Base-by-base conservation (phyloP, 2,329 filamentous ascomycete species). In the Elsinoe batatas region DNA sequence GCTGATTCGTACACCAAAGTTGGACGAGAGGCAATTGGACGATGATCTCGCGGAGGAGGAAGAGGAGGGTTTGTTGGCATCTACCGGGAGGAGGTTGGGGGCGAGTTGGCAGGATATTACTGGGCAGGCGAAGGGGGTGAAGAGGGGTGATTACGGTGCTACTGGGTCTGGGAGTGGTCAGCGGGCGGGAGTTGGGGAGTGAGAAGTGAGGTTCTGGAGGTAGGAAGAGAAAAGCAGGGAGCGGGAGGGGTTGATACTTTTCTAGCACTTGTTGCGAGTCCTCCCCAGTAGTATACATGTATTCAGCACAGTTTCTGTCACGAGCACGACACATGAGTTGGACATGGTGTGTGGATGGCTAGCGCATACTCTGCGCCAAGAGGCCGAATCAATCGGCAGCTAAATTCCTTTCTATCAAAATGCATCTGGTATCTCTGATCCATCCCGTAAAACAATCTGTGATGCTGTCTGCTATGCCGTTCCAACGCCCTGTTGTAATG, bases 1-100 rank as follows among this genome's bases (percentile, higher is more conserved):
- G 2, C 72, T 96, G 0, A 85, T 97, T 77, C 83, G 86, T 40
- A 83, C 89, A 1, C 91, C 91, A 0, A 84, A 79, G 65, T 71
- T 95, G 35, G 82, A 91, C 63, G 76, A 91, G 56, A 79, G 81
- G 44, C 83, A 91, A 64, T 69, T 94, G 6, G 93, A 97, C 61
- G 87, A 91, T 59, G 91, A 96, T 66, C 84, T 91, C 13, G 88
- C 95, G 69, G 87, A 85, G 30, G 90, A 91, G 15, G 93, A 97
- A 68, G 93, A 98, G 66, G 93, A 98, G 72, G 88, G 91, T 10
- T 74, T 98, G 49, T 74, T 98, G 46, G 88, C 89, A 0, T 89
- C 82, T 63, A 95, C 90, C 0, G 83, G 89, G 5, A 75, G 89
- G 57, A 79, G 89, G 32, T 90, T 95, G 62, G 85, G 87, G 42